A percentile compares a stretch with the other conserved stretches of the same genome.
Conservation (phyloP, 495 filamentous ascomycete genomes). For the Aspergillus cristatus region DNA sequence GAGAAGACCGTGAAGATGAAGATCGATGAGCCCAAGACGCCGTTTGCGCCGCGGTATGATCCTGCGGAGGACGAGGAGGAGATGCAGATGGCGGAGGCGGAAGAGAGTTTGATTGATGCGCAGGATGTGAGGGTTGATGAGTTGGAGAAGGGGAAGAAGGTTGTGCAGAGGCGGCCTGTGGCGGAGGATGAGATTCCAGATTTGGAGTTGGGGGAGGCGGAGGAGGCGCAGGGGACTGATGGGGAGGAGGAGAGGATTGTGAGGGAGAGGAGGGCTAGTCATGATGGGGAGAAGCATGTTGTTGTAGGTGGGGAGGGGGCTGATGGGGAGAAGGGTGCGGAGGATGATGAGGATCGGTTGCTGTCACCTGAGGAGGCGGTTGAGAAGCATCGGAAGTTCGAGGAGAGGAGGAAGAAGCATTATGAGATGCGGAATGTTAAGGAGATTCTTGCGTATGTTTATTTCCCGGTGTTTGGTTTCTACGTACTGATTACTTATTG, state of each 20-base stretch:
- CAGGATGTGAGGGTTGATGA: slow-evolving; percentile 57
- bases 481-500: slow-evolving; percentile 4
- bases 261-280: slow-evolving; percentile 38
- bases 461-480: not conserved
- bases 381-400: slow-evolving; percentile 86
- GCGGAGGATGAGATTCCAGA: slow-evolving; percentile 79
- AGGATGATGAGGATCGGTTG: slow-evolving; percentile 45
- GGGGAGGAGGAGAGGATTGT: slow-evolving; percentile 29
- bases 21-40: slow-evolving; percentile 96
- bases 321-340: slow-evolving; percentile 47
- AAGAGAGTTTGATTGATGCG: slow-evolving; percentile 42
- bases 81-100: slow-evolving; percentile 32
- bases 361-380: slow-evolving; percentile 65
- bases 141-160: slow-evolving; percentile 49
- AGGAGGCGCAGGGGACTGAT: slow-evolving; percentile 53
- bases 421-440: slow-evolving; percentile 99
- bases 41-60: slow-evolving; percentile 86
- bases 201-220: slow-evolving; percentile 88
- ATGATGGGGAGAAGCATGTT: slow-evolving; percentile 57
- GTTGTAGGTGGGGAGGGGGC: slow-evolving; percentile 61
- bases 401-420: slow-evolving; percentile 84
- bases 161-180: slow-evolving; percentile 25
- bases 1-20: slow-evolving; percentile 95
- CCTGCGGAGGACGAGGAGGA: slow-evolving; percentile 78
- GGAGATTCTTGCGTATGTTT: slow-evolving; percentile 65